Evolutionary conservation across 2,329 filamentous ascomycete genomes (phyloP).

Genomic region (Tympanopsis confertula): DNA sequence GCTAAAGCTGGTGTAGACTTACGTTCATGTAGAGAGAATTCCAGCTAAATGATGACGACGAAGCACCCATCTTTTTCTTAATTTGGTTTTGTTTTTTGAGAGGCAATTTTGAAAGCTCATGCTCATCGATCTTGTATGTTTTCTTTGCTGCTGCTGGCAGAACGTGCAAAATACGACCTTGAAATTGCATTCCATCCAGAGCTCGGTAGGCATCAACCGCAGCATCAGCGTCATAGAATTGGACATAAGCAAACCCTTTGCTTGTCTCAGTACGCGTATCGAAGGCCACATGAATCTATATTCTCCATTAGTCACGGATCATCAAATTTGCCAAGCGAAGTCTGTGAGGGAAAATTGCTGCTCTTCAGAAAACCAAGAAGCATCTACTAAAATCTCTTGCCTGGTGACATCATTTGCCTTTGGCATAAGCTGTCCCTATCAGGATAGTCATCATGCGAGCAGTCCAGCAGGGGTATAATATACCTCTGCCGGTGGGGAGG

Average conservation of each 20-base stretch:
- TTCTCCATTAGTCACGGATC: constrained; percentile 24
- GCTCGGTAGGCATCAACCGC: constrained; percentile 70
- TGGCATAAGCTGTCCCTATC: constrained; percentile 99
- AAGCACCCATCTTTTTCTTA: constrained; percentile 70
- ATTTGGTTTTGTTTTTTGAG: constrained; percentile 90
- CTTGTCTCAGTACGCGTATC: constrained; percentile 55
- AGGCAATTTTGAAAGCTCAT: constrained; percentile 78
- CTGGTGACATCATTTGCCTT: constrained; percentile 76
- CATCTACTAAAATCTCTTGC: constrained; percentile 99
- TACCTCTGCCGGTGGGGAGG: constrained; percentile 4
- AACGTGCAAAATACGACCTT: constrained; percentile 84
- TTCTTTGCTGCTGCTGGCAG: constrained; percentile 75
- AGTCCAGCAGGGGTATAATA: constrained; percentile 4
- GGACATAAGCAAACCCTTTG: constrained; percentile 85
- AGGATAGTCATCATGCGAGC: constrained; percentile 81
- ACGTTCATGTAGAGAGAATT: constrained; percentile 99
- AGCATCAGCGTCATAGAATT: constrained; percentile 60
- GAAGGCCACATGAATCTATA: constrained; percentile 74
- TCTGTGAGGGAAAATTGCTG: constrained; percentile 14
- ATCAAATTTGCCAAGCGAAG: constrained; percentile 12
- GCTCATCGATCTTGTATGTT: constrained; percentile 74
- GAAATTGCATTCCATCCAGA: constrained; percentile 76
- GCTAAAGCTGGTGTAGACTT: constrained; percentile 11
- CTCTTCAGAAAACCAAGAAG: constrained; percentile 73
- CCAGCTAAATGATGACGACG: constrained; percentile 80